phyloP scores from a whole-genome alignment of 2,329 filamentous ascomycete species.

The Botryotinia narcissicola region DNA sequence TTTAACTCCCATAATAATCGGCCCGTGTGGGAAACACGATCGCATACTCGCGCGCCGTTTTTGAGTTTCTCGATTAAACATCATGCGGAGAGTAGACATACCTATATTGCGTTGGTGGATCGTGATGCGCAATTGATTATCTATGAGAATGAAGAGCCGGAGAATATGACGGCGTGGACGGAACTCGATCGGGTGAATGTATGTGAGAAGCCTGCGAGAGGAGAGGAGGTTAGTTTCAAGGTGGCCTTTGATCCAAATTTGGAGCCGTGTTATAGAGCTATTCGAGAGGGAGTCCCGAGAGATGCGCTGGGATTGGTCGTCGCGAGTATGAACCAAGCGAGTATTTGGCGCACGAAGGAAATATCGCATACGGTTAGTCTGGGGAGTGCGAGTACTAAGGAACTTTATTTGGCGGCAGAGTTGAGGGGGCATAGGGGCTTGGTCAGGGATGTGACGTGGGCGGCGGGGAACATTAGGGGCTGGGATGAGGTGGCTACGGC shows the following conservation, averaged over 20 bases:
- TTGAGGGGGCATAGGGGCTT: slow-evolving; percentile 71
- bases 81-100: slow-evolving; percentile 75
- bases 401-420: slow-evolving; percentile 82
- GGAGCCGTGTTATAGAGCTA: slow-evolving; percentile 71
- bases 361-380: slow-evolving; percentile 49
- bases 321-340: slow-evolving; percentile 78
- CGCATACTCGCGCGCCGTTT: slow-evolving; percentile 47
- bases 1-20: slow-evolving; percentile 75
- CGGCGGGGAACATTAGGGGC: slow-evolving; percentile 83
- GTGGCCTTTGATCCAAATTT: slow-evolving; percentile 87
- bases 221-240: slow-evolving; percentile 83
- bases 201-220: slow-evolving; percentile 66
- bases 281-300: slow-evolving; percentile 75
- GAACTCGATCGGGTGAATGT: slow-evolving; percentile 75
- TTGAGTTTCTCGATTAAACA: slow-evolving; percentile 81
- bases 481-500: slow-evolving; percentile 90
- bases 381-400: slow-evolving; percentile 59
- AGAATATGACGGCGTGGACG: slow-evolving; percentile 74
- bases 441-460: slow-evolving; percentile 88
- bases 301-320: slow-evolving; percentile 81
- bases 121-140: slow-evolving; percentile 77
- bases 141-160: slow-evolving; percentile 81
- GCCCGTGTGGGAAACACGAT: slow-evolving; percentile 42
- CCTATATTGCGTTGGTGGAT: slow-evolving; percentile 80
- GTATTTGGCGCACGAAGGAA: slow-evolving; percentile 75